A percentile compares a stretch with the other conserved stretches of the same genome.
These are phyloP conservation scores for Meira nashicola DNA, from an alignment of 1,284 basidiomycete genomes.

Conservation along the genomic window DNA sequence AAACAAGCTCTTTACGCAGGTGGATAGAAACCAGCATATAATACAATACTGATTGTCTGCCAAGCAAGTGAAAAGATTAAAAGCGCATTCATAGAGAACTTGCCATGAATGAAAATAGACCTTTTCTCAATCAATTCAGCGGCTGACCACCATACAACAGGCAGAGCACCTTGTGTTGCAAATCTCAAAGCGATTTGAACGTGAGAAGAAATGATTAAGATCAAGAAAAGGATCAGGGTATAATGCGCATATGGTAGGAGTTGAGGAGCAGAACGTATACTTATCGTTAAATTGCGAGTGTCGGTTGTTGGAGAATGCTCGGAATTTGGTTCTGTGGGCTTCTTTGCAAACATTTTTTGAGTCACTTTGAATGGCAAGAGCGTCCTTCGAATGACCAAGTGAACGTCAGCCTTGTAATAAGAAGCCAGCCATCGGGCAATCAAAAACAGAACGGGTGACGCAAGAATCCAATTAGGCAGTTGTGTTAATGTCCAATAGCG, in stretches of 20 bases:
- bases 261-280: not conserved
- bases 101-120: slow-evolving; percentile 5
- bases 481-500: slow-evolving; percentile 80
- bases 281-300: not conserved
- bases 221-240: slow-evolving; percentile 58
- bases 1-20: slow-evolving; percentile 63
- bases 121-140: slow-evolving; percentile 60
- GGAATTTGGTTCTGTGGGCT: not conserved
- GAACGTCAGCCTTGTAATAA: not conserved
- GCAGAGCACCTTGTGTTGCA: slow-evolving; percentile 64
- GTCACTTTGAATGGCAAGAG: not conserved
- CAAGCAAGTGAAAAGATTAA: slow-evolving; percentile 71
- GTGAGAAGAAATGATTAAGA: slow-evolving; percentile 75
- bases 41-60: slow-evolving; percentile 66
- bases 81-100: slow-evolving; percentile 55
- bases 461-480: slow-evolving; percentile 79
- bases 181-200: slow-evolving; percentile 84
- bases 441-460: slow-evolving; percentile 63
- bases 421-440: slow-evolving; percentile 1
- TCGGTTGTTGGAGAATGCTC: not conserved
- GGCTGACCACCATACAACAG: slow-evolving; percentile 77
- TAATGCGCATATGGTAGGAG: slow-evolving; percentile 68
- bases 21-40: slow-evolving; percentile 82
- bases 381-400: not conserved
- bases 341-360: not conserved